Evolutionary conservation across 1,284 basidiomycete genomes (phyloP), one percentile per base, ranked within the genome.

Genomic region (Trametes versicolor): DNA sequence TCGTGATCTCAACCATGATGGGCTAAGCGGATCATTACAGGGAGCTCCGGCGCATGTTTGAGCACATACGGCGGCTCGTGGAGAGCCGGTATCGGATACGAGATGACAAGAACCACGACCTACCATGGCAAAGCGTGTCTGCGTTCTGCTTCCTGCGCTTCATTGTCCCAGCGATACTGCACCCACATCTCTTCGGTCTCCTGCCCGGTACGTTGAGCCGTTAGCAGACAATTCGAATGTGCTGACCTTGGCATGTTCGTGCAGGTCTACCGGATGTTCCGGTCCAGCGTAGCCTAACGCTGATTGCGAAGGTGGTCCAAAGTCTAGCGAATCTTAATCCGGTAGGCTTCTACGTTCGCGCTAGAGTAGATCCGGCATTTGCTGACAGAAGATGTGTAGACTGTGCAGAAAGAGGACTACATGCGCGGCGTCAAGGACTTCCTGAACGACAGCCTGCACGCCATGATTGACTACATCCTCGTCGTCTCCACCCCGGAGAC

Each of bases 71-170:
- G 32, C 82, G 82, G 58, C 80, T 93, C 51, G 91, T 95, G 1
- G 90, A 92, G 73, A 80, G 81, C 63, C 84, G 85, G 37, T 91
- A 91, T 74, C 79, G 80, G 57, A 73, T 77, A 36, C 75, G 76
- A 41, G 72, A 73, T 21, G 82, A 83, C 27, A 77, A 79, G 54
- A 85, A 83, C 70, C 80, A 79, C 55, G 84, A 89, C 49, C 80
- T 93, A 47, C 90, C 87, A 37, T 89, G 86, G 84, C 93, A 94
- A 75, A 89, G 90, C 72, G 91, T 95, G 49, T 93, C 91, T 47
- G 93, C 93, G 0, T 95, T 95, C 75, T 88, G 91, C 73, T 95
- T 95, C 75, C 82, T 95, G 41, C 86, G 93, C 51, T 94, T 96
- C 76, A 89, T 96, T 70, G 90, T 93, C 21, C 93, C 92, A 48